Evolutionary conservation across 139 green algal species (phyloP).

Genomic region (Ettlia oleoabundans): DNA sequence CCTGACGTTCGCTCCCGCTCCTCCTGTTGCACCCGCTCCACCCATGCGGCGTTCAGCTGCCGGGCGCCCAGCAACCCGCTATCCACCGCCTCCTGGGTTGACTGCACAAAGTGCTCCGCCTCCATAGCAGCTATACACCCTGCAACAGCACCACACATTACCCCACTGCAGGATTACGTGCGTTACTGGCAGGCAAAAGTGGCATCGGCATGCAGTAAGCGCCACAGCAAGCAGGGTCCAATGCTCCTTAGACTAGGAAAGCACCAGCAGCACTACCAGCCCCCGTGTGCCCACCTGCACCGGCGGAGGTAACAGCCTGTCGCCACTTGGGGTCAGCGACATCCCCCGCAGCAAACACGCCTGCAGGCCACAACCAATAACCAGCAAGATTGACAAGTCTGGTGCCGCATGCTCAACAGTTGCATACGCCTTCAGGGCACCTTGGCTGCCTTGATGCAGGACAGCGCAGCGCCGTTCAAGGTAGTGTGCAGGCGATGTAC

Average conservation of each 20-base stretch:
- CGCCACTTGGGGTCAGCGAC: slow-evolving; percentile 83
- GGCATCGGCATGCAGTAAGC: too few relatives aligned
- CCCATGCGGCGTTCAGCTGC: slow-evolving; percentile 44
- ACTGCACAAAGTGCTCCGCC: slow-evolving; percentile 65
- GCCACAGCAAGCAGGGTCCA: background rate
- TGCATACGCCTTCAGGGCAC: too few relatives aligned
- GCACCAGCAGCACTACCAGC: too few relatives aligned
- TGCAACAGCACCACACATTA: too few relatives aligned
- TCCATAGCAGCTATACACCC: slow-evolving; percentile 77
- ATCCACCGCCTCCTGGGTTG: background rate
- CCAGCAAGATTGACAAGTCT: background rate
- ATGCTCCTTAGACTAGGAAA: too few relatives aligned
- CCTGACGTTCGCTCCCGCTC: background rate
- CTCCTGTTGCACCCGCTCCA: background rate
- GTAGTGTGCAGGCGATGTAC: too few relatives aligned
- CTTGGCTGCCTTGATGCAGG: too few relatives aligned
- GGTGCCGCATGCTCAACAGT: too few relatives aligned
- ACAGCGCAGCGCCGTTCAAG: too few relatives aligned
- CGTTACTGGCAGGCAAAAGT: background rate
- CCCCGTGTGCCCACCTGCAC: slow-evolving; percentile 48
- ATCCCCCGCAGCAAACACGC: slow-evolving; percentile 79
- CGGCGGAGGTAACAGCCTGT: slow-evolving; percentile 79
- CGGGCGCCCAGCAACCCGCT: slow-evolving; percentile 26
- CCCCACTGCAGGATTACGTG: too few relatives aligned
- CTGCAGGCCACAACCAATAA: background rate